Evolutionary conservation across 306 rosid species (phyloP).

Genomic region (Vachellia collinsii): DNA sequence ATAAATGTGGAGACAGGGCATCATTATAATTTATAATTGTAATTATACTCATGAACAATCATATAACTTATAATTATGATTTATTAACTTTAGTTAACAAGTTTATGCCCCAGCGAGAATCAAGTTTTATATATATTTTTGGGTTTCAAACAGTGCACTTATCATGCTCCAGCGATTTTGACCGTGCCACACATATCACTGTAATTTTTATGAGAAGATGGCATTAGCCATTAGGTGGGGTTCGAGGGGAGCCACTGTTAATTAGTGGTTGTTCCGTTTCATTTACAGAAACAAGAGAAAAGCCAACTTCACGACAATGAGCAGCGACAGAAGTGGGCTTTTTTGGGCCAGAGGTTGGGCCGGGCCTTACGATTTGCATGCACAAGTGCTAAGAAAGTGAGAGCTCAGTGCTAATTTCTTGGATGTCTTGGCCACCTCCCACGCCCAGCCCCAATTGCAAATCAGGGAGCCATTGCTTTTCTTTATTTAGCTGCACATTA

Average conservation of each 20-base stretch:
- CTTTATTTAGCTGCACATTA: conserved; percentile 48
- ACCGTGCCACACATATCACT: not conserved
- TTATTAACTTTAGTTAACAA: no score
- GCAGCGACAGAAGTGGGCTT: not conserved
- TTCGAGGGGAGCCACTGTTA: not conserved
- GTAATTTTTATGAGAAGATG: no score
- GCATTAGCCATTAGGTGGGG: no score
- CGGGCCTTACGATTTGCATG: not conserved
- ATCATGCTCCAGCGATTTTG: not conserved
- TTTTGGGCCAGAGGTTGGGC: not conserved
- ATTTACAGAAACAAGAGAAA: conserved; percentile 17
- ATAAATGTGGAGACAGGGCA: no score
- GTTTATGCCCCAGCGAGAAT: no score
- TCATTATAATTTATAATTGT: no score
- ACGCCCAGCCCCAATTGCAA: conserved; percentile 62
- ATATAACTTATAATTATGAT: no score
- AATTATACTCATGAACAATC: no score
- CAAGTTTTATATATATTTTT: no score
- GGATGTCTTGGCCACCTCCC: conserved; percentile 42
- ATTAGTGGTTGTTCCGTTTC: not conserved
- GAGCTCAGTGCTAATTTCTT: conserved; percentile 68
- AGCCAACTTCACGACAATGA: not conserved
- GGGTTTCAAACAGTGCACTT: not conserved
- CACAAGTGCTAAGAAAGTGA: conserved; percentile 57
- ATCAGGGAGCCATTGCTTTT: conserved; percentile 56